These are phyloP conservation scores for Ogataea wickerhamii DNA, from an alignment of 805 yeast genomes.

Conservation along the genomic window DNA sequence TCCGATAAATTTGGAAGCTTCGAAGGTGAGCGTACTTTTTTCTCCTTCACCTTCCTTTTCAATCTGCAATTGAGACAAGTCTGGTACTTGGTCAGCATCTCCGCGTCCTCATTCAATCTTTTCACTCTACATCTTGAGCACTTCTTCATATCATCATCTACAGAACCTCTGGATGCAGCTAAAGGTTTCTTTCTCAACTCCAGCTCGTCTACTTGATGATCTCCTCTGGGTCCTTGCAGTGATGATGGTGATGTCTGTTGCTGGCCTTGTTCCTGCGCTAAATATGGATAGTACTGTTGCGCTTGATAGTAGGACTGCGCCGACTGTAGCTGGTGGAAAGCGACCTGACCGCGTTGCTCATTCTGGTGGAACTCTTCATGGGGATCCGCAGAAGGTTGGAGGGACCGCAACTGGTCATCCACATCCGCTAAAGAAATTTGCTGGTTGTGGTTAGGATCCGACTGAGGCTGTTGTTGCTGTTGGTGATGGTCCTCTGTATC, in stretches of 20 bases:
- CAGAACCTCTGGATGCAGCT: slow-evolving; percentile 5
- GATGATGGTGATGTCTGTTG: slow-evolving; percentile 14
- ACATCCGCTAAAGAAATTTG: slow-evolving; percentile 23
- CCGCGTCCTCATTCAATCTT: slow-evolving; percentile 32
- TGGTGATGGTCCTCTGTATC: slow-evolving; percentile 3
- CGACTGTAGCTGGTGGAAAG: neutral
- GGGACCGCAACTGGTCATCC: slow-evolving; percentile 23
- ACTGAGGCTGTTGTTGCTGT: slow-evolving; percentile 1
- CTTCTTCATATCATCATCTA: slow-evolving; percentile 29
- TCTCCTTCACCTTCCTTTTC: slow-evolving; percentile 36
- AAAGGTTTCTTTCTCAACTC: slow-evolving; percentile 9
- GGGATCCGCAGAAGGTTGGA: slow-evolving; percentile 10
- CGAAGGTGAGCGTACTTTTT: slow-evolving; percentile 26
- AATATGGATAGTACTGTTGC: slow-evolving; percentile 19
- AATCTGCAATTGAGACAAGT: slow-evolving; percentile 40
- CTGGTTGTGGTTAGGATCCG: slow-evolving; percentile 7
- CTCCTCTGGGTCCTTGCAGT: slow-evolving; percentile 4
- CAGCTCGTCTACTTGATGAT: slow-evolving; percentile 2
- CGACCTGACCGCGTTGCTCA: slow-evolving; percentile 2
- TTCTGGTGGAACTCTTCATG: neutral
- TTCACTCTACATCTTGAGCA: slow-evolving; percentile 44
- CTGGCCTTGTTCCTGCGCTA: slow-evolving; percentile 12
- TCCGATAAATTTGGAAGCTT: slow-evolving; percentile 35
- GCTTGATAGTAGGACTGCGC: slow-evolving; percentile 17
- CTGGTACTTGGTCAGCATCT: slow-evolving; percentile 36